Evolutionary conservation across 305 asterid species (phyloP).

Genomic region (Ruellia speciosa): DNA sequence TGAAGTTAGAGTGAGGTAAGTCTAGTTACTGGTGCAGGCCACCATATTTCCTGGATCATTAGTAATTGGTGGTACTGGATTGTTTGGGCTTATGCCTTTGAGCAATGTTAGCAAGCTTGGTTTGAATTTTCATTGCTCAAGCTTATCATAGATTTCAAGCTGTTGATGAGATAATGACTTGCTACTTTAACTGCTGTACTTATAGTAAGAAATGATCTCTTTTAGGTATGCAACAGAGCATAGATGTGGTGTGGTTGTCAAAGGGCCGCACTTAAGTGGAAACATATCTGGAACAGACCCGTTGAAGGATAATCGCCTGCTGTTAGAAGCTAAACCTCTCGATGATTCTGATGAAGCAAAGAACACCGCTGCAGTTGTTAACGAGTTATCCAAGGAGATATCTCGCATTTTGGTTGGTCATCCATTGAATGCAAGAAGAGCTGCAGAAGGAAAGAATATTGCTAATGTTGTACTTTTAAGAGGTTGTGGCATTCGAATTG

Average conservation of each 20-base stretch:
- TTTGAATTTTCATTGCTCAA: slow-evolving; percentile 4
- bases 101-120: not conserved
- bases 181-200: slow-evolving; percentile 15
- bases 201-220: slow-evolving; percentile 9
- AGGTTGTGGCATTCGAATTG: slow-evolving; percentile 95
- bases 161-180: not conserved
- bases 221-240: slow-evolving; percentile 96
- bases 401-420: slow-evolving; percentile 66
- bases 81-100: not conserved
- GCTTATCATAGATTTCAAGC: not conserved
- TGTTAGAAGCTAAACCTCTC: slow-evolving; percentile 70
- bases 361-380: slow-evolving; percentile 73
- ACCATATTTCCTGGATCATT: too few relatives aligned
- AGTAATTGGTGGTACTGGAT: not conserved
- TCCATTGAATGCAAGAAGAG: slow-evolving; percentile 63
- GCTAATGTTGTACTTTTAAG: slow-evolving; percentile 82
- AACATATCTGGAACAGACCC: slow-evolving; percentile 95
- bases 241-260: slow-evolving; percentile 97
- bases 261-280: slow-evolving; percentile 94
- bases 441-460: slow-evolving; percentile 72
- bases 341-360: slow-evolving; percentile 82
- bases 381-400: slow-evolving; percentile 76
- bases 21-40: slow-evolving; percentile 5
- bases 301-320: slow-evolving; percentile 78
- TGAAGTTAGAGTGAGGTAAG: slow-evolving; percentile 91